Evolutionary conservation across 495 filamentous ascomycete genomes (phyloP).

Genomic region (Sabuloglossum arenarium): DNA sequence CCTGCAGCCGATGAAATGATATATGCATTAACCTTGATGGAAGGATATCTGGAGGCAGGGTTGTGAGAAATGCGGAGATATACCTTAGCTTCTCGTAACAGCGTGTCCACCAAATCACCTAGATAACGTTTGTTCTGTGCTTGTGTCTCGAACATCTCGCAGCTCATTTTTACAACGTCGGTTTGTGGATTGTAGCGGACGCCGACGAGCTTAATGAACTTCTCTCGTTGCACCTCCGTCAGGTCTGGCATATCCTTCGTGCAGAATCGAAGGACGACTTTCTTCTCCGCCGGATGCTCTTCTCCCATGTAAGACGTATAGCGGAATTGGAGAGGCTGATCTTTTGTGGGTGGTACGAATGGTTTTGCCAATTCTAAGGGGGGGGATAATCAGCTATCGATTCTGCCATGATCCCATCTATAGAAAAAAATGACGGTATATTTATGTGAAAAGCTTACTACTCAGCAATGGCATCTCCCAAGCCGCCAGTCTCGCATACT

Average conservation of each 20-base stretch:
- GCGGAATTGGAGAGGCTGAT: conserved; percentile 65
- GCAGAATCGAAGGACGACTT: conserved; percentile 81
- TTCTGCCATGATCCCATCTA: too few relatives aligned
- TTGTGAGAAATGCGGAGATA: not conserved
- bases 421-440: not conserved
- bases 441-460: conserved; percentile 32
- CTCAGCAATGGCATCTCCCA: conserved; percentile 93
- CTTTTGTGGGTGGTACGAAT: conserved; percentile 46
- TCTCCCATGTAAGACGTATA: conserved; percentile 98
- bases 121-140: conserved; percentile 95
- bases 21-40: not conserved
- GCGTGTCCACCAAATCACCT: conserved; percentile 47
- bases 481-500: conserved; percentile 68
- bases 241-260: conserved; percentile 47
- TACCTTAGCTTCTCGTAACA: conserved; percentile 60
- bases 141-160: conserved; percentile 66
- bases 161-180: conserved; percentile 71
- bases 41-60: not conserved
- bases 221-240: conserved; percentile 42
- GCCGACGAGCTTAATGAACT: conserved; percentile 74
- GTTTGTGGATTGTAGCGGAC: conserved; percentile 78
- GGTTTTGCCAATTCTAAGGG: conserved; percentile 60
- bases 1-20: conserved; percentile 18
- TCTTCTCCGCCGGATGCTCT: conserved; percentile 70
- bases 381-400: too few relatives aligned